Evolutionary conservation across 148 eudicot genomes (phyloP), one percentile per base, ranked within the genome.

Genomic region (Drosera capensis): DNA sequence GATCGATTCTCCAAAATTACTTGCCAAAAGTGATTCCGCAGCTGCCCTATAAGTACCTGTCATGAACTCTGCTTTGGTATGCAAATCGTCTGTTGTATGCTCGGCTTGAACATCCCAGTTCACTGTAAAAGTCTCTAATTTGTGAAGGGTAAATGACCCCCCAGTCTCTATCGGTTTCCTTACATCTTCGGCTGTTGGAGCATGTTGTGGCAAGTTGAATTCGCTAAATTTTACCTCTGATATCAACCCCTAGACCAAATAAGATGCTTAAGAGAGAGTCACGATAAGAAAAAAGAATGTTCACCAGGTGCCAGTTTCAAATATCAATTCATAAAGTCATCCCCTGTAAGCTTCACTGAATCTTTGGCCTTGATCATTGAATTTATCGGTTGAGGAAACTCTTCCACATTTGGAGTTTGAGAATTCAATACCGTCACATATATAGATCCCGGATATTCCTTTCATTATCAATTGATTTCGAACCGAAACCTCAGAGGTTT

Each of bases 81-180:
- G 19, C 0, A 58, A 43, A 25, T 11, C 28, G 26, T 43, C 40
- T 5, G 39, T 43, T 11, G 38, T 3, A 11, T 34, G 6, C 14
- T 34, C 12, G 46, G 54, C 43, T 6, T 56, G n/a, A 16, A 56
- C 19, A 6, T 60, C 57, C 66, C 62, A 66, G 31, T 60, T 60
- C 7, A 60, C 23, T 31, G 45, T 45, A 40, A 55, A 55, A 22
- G 60, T 26, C 50, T 55, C 57, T 3, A 46, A 39, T 41, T 51
- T 55, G 53, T 55, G 20, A 31, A 60, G 5, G 20, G n/a, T 29
- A 35, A 60, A 66, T 17, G 62, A 66, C 25, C 66, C 71, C 52
- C 56, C 66, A 1, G 49, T 42, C 18, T 60, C 57, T 0, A 55
- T 48, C 44, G 60, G 17, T 22, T 43, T 20, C 45, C 20, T 41